Conservation (phyloP, 768 basidiomycete species). For the Trametes villosa region DNA sequence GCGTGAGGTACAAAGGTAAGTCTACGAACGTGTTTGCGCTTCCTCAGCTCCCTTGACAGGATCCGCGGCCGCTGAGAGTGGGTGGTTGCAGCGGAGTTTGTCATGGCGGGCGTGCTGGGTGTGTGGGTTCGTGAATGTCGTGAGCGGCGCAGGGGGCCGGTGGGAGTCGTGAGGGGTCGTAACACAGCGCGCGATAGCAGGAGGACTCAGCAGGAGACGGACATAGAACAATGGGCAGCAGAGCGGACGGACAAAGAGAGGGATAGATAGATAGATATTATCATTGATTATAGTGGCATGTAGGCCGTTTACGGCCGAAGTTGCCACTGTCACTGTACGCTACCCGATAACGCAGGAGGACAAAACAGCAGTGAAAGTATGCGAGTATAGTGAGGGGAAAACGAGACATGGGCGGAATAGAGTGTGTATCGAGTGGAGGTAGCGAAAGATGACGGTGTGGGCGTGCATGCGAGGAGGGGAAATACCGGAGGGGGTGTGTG, state of each 20-base stretch:
- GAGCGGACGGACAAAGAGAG: slow-evolving; percentile 9
- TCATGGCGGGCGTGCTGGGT: background rate
- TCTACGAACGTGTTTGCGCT: slow-evolving; percentile 24
- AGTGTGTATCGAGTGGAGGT: background rate
- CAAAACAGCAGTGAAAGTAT: background rate
- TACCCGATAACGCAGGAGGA: background rate
- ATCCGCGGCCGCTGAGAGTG: slow-evolving; percentile 15
- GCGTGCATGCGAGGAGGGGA: too few relatives aligned
- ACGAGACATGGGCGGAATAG: background rate
- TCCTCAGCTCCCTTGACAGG: slow-evolving; percentile 23
- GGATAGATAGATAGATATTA: background rate
- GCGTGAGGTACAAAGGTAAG: background rate
- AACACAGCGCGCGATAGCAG: background rate
- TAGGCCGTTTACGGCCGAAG: slow-evolving; percentile 10
- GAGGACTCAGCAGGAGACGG: slow-evolving; percentile 2
- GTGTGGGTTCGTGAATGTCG: slow-evolving; percentile 12
- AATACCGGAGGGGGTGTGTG: too few relatives aligned
- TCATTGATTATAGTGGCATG: background rate
- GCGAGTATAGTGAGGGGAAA: background rate
- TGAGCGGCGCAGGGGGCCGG: background rate
- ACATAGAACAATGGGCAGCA: background rate
- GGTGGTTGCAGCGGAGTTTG: too few relatives aligned
- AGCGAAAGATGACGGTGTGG: background rate
- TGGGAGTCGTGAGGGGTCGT: slow-evolving; percentile 18
- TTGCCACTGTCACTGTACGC: slow-evolving; percentile 1